Evolutionary conservation across 1,284 basidiomycete genomes (phyloP), one percentile per base, ranked within the genome.

Genomic region (Agroathelia rolfsii): DNA sequence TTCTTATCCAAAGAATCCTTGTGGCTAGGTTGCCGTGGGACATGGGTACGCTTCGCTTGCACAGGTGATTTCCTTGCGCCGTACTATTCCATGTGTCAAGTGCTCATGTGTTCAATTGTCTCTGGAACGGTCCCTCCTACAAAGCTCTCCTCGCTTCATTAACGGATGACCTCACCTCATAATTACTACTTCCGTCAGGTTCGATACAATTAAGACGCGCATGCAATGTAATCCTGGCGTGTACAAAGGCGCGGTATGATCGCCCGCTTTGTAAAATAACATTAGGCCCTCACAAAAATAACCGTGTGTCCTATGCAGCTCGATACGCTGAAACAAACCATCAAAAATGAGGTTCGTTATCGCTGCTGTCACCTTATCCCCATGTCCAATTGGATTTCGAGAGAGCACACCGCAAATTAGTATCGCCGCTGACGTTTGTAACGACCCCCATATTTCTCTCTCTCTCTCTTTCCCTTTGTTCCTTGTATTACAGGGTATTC

Each of bases 151-250:
- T 14, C 13, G 11, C 13, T 28, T 28, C 8, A 28, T 28, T 8
- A 9, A 39, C 38, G 12, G 4, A 21, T 18, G 18, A 14, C 16
- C 17, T 26, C 28, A 2, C 14, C 14, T 22, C 17, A 22, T 23
- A 26, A 14, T 18, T 31, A 20, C 13, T 20, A 38, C 30, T 37
- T 32, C 9, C 30, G 15, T 33, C 35, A 39, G 73, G 3, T 79
- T 81, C 49, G 78, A 83, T 48, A 83, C 77, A 10, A 67, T 86
- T 47, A 84, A 86, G 52, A 78, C 79, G 2, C 72, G 81, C 13
- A 53, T 86, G 48, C 83, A 81, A 53, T 83, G 79, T 47, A 67
- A 73, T 10, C 59, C 68, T n/a, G 77, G 75, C 24, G 73, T 72
- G 10, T 83, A 83, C 51, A 58, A 56, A 15, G 72, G 76, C 15